Evolutionary conservation across 1,284 basidiomycete genomes (phyloP), one percentile per base, ranked within the genome.

Genomic region (Microbotryum silenes-acaulis): DNA sequence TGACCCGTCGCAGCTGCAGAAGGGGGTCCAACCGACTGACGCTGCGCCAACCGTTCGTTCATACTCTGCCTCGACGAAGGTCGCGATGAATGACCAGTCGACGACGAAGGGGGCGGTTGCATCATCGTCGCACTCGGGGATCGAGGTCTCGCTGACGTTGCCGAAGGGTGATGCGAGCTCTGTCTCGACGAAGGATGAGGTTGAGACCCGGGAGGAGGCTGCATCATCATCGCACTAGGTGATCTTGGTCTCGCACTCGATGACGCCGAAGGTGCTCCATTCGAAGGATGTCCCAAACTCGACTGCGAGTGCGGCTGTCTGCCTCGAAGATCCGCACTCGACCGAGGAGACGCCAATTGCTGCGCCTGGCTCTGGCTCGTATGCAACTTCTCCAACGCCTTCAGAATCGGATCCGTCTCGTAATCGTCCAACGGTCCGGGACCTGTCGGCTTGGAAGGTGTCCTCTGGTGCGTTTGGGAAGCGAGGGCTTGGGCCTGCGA

Each of bases 31-130:
- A 51, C 37, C 21, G 52, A 52, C 10, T 50, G 57, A 3, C 60
- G 63, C 4, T 60, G 59, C 51, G 64, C 62, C 56, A 66, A 68
- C 23, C 64, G 64, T 6, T 31, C 46, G 0, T 64, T 64, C 8
- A 45, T 37, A 12, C 47, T 47, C 6, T 21, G 18, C 14, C 37
- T 20, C 31, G 57, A n/a, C 37, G 53, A 29, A 29, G 33, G 21
- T 27, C 33, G 45, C 4, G 56, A 48, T 1, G 54, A 29, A 9
- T 47, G 45, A 2, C 52, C 51, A 10, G 27, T 45, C 23, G 58
- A 37, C 14, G 33, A 48, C 56, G 2, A 52, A 49, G 47, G 59
- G 56, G 18, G 64, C 63, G 20, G 46, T 51, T 2, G 65, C 60
- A 1, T 62, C 37, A 42, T 42, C 37, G 21, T 45, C 31, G 51